A percentile compares a stretch with the other conserved stretches of the same genome.
These are phyloP conservation scores for Escovopsis sp. DNA, from an alignment of 2,329 filamentous ascomycete genomes.

Conservation along the genomic window DNA sequence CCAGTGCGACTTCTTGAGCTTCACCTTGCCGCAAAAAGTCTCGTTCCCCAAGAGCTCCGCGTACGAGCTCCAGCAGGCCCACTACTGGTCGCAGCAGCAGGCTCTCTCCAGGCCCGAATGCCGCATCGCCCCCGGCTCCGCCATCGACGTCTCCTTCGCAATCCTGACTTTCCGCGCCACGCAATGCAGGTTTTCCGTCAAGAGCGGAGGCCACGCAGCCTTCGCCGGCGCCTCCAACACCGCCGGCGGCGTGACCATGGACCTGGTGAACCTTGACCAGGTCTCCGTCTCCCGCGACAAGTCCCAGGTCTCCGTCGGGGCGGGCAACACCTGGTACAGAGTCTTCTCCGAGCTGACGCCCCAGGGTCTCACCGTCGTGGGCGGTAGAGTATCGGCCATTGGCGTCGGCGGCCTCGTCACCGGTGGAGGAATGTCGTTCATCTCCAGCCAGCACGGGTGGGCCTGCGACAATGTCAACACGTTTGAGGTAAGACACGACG, in stretches of 20 bases:
- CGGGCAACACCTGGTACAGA: slow-evolving; percentile 24
- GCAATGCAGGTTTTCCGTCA: slow-evolving; percentile 20
- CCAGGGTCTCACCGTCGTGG: slow-evolving; percentile 19
- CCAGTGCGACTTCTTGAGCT: slow-evolving; percentile 11
- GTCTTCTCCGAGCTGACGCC: slow-evolving; percentile 21
- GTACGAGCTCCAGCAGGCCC: slow-evolving; percentile 9
- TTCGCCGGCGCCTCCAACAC: slow-evolving; percentile 25
- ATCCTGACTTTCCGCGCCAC: slow-evolving; percentile 13
- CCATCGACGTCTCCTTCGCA: slow-evolving; percentile 14
- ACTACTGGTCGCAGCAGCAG: slow-evolving; percentile 14
- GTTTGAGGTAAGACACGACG: not conserved
- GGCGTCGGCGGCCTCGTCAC: slow-evolving; percentile 16
- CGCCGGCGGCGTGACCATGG: slow-evolving; percentile 20
- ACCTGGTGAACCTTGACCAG: slow-evolving; percentile 20
- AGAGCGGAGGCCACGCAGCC: slow-evolving; percentile 30
- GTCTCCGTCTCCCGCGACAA: slow-evolving; percentile 17
- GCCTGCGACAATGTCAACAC: slow-evolving; percentile 4
- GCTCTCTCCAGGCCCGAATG: slow-evolving; percentile 8
- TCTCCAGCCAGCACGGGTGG: slow-evolving; percentile 6
- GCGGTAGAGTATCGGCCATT: slow-evolving; percentile 24
- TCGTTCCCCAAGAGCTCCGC: slow-evolving; percentile 7
- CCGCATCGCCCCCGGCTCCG: slow-evolving; percentile 12
- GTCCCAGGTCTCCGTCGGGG: slow-evolving; percentile 18
- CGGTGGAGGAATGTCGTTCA: slow-evolving; percentile 9
- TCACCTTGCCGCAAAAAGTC: slow-evolving; percentile 5